Base-by-base conservation (phyloP, 2,329 filamentous ascomycete species). In the Dothistroma pini region DNA sequence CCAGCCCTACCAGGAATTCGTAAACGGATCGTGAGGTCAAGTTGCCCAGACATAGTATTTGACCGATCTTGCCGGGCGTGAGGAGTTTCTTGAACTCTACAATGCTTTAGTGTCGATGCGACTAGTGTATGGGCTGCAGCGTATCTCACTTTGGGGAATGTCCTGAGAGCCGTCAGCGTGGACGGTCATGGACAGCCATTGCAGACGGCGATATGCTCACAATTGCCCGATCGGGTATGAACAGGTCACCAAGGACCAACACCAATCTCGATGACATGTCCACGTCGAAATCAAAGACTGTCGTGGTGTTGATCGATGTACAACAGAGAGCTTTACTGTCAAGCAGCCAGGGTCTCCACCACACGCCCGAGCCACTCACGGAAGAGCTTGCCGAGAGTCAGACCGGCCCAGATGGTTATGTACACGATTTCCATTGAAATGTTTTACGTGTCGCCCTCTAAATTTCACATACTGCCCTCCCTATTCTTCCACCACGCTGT, bases 141-240 rank as follows among this genome's bases (percentile, higher is more conserved):
- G 31, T 29, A 35, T 53, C 25, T 53, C 66, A 92, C 91, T 96
- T 76, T 89, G 83, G 62, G 92, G 92, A 72, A 96, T 93, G 76
- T 96, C 84, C 84, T 86, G 67, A 56, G 65, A 61, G 51, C 66
- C 63, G 64, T 69, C 65, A 67, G 65, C 63, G 59, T 66, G 64
- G 60, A 34, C 49, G 56, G 59, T 48, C 22, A 14, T 34, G 31
- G 38, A 53, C 31, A 35, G 31, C 51, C 41, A 41, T 19, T 31
- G 2, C 41, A 31, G 21, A 22, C 21, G 34, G 12, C 9, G 16
- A 1, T 31, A 53, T 53, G 63, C 65, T 62, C 60, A 67, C 92
- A 66, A 95, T 87, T 70, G 91, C 92, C 75, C 92, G 84, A 78
- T 96, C 92, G 71, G 92, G 92, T 78, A 96, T 96, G 80, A 96